Percentiles rank a stretch among this genome's conserved stretches.
Evolutionary conservation across 1,139 yeast species (phyloP).

Genomic region (Geotrichum macrosporum): DNA sequence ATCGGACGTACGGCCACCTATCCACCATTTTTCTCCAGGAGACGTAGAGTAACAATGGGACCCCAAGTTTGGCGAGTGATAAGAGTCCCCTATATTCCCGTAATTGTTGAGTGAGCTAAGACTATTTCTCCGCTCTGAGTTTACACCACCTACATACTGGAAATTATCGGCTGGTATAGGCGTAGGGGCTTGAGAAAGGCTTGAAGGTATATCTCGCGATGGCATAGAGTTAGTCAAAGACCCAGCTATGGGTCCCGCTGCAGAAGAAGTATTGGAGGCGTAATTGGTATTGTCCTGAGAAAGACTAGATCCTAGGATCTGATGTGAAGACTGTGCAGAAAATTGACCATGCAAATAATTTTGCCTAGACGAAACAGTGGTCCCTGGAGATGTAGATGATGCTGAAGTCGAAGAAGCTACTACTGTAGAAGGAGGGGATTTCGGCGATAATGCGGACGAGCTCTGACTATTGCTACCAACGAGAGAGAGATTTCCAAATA

Average conservation of each 20-base stretch:
- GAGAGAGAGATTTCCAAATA: conserved; percentile 27
- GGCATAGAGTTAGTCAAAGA: conserved; percentile 8
- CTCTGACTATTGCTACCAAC: conserved; percentile 16
- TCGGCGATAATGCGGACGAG: conserved; percentile 4
- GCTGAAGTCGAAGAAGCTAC: not conserved
- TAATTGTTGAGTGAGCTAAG: conserved; percentile 17
- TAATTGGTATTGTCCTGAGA: not conserved
- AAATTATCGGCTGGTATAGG: conserved; percentile 10
- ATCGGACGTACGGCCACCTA: conserved; percentile 34
- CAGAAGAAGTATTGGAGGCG: not conserved
- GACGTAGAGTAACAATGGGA: conserved; percentile 16
- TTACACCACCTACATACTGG: conserved; percentile 1
- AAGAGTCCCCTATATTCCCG: conserved; percentile 5
- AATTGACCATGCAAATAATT: conserved; percentile 4
- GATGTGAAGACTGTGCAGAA: not conserved
- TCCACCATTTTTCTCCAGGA: conserved; percentile 35
- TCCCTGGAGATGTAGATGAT: not conserved
- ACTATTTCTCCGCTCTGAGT: conserved; percentile 25
- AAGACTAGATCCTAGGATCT: not conserved
- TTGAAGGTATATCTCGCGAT: not conserved
- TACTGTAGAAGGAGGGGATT: conserved; percentile 10
- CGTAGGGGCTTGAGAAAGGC: conserved; percentile 5
- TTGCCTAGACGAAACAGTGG: not conserved
- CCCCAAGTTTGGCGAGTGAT: conserved; percentile 5
- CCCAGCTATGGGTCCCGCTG: conserved; percentile 5